Base-by-base conservation (phyloP, 371 early-diverging fungal species). In the Lichtheimia hyalospora region DNA sequence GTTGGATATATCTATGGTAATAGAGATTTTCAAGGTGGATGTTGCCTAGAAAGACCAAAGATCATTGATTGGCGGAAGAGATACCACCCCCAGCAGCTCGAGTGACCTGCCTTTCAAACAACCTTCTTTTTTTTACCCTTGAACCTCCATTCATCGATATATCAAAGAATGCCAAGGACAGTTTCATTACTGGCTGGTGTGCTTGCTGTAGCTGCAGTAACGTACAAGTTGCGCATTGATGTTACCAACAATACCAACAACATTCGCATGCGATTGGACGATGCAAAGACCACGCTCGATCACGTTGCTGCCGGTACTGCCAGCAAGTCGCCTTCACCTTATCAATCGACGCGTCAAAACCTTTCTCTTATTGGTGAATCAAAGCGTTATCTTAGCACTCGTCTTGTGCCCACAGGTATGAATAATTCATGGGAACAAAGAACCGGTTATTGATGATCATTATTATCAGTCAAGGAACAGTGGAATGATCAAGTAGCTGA, bases 401-500 rank as follows among this genome's bases (percentile, higher is more conserved):
- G 63, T 23, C 53, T 68, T 18, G 34, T 66, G 13, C 67, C 67
- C 50, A 61, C 67, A n/a, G 62, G 67, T 66, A 8, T 34, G 34
- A 10, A 34, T 34, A 7, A 7, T 6, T 3, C 3, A 7, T 6
- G 3, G 28, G 28, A 14, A 8, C 23, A 14, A 48, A 21, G 20
- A 25, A 2, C 25, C 2, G 15, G 42, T 16, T 54, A 40, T 20
- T 27, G 5, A 41, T 34, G 10, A 41, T 21, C 28, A 52, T 48
- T 43, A 34, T 46, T 49, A 25, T 39, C 56, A 77, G 78, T 77
- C 24, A 77, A 77, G 60, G 62, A 66, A 28, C 59, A 64, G 15
- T 77, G 78, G 78, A 77, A 77, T 57, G 65, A 54, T 2, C 78
- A 77, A 44, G 58, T 77, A 6, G 54, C 64, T 14, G 39, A 59